These are phyloP conservation scores for Candida endomychidarum DNA, from an alignment of 805 yeast genomes.

Conservation along the genomic window DNA sequence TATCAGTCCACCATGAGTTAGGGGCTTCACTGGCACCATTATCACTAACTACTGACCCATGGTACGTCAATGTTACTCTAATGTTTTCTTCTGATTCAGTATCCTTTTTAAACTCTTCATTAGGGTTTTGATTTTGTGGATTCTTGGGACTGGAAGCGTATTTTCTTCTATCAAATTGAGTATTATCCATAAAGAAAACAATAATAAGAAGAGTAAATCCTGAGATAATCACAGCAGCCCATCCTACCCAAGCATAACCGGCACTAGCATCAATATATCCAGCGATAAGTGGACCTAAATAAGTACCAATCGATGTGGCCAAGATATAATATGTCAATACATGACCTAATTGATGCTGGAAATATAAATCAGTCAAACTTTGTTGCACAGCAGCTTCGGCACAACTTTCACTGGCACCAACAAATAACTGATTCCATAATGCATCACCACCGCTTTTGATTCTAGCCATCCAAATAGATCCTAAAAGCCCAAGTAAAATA, in stretches of 20 bases:
- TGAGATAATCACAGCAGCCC: slow-evolving; percentile 46
- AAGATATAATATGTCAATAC: slow-evolving; percentile 53
- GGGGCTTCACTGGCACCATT: slow-evolving; percentile 29
- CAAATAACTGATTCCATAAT: slow-evolving; percentile 48
- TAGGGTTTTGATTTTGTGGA: too few relatives aligned
- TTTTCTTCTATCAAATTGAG: slow-evolving; percentile 43
- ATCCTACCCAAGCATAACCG: slow-evolving; percentile 56
- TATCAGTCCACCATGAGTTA: slow-evolving; percentile 28
- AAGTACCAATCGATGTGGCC: slow-evolving; percentile 54
- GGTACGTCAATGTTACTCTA: slow-evolving; percentile 11
- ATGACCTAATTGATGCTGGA: slow-evolving; percentile 47
- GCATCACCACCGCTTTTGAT: slow-evolving; percentile 37
- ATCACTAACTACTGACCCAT: slow-evolving; percentile 46
- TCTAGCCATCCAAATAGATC: slow-evolving; percentile 47
- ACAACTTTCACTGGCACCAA: slow-evolving; percentile 40
- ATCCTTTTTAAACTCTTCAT: slow-evolving; percentile 7
- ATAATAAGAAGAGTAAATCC: slow-evolving; percentile 40
- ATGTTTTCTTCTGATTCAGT: slow-evolving; percentile 9
- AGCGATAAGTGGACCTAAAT: slow-evolving; percentile 58
- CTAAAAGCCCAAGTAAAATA: slow-evolving; percentile 37
- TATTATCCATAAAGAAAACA: slow-evolving; percentile 55
- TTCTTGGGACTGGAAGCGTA: too few relatives aligned
- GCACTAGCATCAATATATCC: slow-evolving; percentile 52
- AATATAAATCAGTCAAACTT: slow-evolving; percentile 36
- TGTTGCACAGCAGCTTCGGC: slow-evolving; percentile 46